phyloP scores from a whole-genome alignment of 2,329 filamentous ascomycete species.

The Penicillium sp. region DNA sequence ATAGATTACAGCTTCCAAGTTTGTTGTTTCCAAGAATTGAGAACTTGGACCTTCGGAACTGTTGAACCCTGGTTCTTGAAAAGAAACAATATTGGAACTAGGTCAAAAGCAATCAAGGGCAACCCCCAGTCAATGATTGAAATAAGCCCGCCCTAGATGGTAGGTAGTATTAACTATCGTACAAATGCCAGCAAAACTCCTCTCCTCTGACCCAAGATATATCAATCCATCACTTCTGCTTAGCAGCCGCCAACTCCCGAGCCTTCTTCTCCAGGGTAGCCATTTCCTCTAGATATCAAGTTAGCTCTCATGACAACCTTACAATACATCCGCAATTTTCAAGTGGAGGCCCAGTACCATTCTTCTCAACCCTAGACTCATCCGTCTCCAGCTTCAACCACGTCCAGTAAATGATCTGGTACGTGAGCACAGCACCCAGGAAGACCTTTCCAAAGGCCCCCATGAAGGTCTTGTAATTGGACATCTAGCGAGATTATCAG shows the following conservation, averaged over 20 bases:
- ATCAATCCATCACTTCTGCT: conserved; percentile 40
- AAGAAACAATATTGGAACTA: background rate
- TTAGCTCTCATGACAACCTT: background rate
- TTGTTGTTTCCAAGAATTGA: background rate
- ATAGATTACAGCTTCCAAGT: background rate
- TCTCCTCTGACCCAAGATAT: background rate
- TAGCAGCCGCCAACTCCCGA: conserved; percentile 38
- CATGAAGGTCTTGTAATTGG: conserved; percentile 48
- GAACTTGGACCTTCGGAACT: background rate
- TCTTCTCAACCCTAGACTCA: conserved; percentile 51
- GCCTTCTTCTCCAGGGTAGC: conserved; percentile 44
- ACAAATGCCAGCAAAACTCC: background rate
- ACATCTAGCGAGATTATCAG: conserved; percentile 39
- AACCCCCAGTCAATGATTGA: background rate
- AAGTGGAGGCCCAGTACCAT: conserved; percentile 36
- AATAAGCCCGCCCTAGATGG: background rate
- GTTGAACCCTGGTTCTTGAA: background rate
- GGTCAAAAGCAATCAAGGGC: too few relatives aligned
- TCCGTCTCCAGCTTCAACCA: conserved; percentile 57
- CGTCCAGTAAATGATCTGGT: conserved; percentile 55
- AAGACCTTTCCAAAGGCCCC: conserved; percentile 57
- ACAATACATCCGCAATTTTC: too few relatives aligned
- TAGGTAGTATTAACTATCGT: background rate
- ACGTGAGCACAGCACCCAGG: conserved; percentile 55
- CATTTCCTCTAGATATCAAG: conserved; percentile 39